Evolutionary conservation across 2,329 filamentous ascomycete species (phyloP), one percentile per base, ranked within the genome.

Genomic region (Colletotrichum abscissum): DNA sequence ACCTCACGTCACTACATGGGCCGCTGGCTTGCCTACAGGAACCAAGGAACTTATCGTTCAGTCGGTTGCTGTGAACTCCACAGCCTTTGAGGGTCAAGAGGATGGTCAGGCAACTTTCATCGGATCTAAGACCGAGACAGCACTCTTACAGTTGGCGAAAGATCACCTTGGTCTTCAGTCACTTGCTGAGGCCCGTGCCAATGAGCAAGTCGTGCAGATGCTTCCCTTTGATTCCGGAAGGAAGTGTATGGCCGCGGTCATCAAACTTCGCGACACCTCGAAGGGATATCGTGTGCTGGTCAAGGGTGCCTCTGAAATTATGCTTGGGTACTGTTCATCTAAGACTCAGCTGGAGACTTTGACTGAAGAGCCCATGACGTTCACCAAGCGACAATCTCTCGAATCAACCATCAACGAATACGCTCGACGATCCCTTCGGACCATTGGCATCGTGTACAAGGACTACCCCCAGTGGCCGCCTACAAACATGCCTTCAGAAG

Each of bases 111-210:
- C 81, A 22, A 84, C 87, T 0, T 95, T 94, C 76, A 88, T 94
- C 75, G 93, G 93, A 42, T 94, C 93, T 5, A 95, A 94, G 82
- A 95, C 93, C 0, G 93, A 95, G 79, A 94, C 92, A 2, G 93
- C 93, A 30, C 85, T 95, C 14, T 86, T 95, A 16, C 85, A 87
- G 35, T 94, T 94, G 78, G 91, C 92, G n/a, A 87, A 88, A 60
- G 89, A 92, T 60, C 85, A 90, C 78, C 84, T 95, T 14, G 92
- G 87, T 52, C 90, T 95, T 86, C 89, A 88, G 8, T 85, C 88
- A 0, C 82, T 94, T 24, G 84, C 84, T 58, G 86, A 91, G 74
- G 91, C 91, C 76, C 87, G 92, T n/a, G 87, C 89, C 16, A 93
- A 92, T 75, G 87, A 87, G 49, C 86, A 88, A 78, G 57, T 78